A percentile compares a stretch with the other conserved stretches of the same genome.
Conservation (phyloP, 495 filamentous ascomycete genomes). For the Ascodesmis nigricans region DNA sequence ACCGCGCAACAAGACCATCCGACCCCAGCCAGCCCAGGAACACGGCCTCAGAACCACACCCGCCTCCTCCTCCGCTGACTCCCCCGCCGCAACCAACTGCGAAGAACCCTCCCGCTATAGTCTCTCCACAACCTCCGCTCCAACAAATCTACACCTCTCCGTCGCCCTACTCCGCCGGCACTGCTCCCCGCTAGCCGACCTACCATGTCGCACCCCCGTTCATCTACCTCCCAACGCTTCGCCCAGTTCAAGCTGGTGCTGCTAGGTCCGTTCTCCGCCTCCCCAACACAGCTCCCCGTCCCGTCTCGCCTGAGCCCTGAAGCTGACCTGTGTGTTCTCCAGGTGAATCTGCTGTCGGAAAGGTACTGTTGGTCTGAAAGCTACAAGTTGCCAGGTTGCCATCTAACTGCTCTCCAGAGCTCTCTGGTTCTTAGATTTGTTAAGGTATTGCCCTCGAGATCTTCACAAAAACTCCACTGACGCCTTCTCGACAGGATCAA, state of each 20-base stretch:
- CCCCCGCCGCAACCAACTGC: constrained; percentile 3
- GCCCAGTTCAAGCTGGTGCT: constrained; percentile 98
- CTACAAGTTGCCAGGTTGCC: constrained; percentile 4
- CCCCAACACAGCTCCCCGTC: background rate
- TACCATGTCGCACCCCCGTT: constrained; percentile 22
- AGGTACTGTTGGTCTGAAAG: constrained; percentile 43
- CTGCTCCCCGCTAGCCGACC: constrained; percentile 7
- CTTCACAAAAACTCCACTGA: too few species aligned
- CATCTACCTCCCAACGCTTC: constrained; percentile 37
- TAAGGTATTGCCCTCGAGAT: constrained; percentile 41
- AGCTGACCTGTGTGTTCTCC: constrained; percentile 22
- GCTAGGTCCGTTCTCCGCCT: constrained; percentile 39
- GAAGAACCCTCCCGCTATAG: constrained; percentile 2
- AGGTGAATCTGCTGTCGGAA: constrained; percentile 98
- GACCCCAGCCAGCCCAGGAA: too few species aligned
- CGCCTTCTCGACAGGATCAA: constrained; percentile 54
- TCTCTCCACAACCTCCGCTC: constrained; percentile 1
- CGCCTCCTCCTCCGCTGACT: constrained; percentile 3
- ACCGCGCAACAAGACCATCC: too few species aligned
- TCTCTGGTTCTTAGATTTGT: constrained; percentile 94
- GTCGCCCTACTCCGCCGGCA: constrained; percentile 1
- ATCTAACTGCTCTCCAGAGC: constrained; percentile 41
- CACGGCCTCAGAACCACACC: background rate
- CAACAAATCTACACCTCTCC: background rate
- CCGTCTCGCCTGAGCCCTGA: constrained; percentile 14